Evolutionary conservation across 176 grass and related monocot genomes (phyloP).

Genomic region (Lolium multiflorum): DNA sequence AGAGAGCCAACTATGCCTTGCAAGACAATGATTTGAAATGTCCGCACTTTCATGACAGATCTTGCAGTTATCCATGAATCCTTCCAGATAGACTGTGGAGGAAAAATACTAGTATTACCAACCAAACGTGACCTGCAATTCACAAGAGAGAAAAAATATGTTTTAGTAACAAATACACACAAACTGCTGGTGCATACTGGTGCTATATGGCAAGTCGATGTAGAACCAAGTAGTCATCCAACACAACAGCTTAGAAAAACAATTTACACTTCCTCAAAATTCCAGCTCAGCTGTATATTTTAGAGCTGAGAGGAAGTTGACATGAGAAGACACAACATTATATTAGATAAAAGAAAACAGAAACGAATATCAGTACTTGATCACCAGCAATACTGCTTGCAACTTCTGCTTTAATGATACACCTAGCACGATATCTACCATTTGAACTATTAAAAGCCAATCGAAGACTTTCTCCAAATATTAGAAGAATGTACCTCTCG

Average conservation of each 20-base stretch:
- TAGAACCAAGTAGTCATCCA: not conserved
- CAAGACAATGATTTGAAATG: conserved; percentile 98
- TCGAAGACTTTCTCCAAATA: not conserved
- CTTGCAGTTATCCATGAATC: conserved; percentile 82
- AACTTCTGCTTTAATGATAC: conserved; percentile 7
- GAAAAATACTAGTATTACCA: conserved; percentile 39
- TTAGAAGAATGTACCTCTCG: conserved; percentile 60
- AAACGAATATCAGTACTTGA: not conserved
- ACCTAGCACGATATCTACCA: not conserved
- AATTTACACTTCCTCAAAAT: not conserved
- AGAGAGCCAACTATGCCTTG: conserved; percentile 98
- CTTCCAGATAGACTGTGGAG: conserved; percentile 66
- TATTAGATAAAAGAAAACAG: not conserved
- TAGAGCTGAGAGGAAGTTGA: not conserved
- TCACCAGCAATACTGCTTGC: not conserved
- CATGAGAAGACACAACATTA: not conserved
- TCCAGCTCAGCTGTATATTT: not conserved
- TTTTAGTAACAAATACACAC: not conserved
- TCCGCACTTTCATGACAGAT: conserved; percentile 88
- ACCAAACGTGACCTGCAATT: conserved; percentile 66
- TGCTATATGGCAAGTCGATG: not conserved
- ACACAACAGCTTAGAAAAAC: not conserved
- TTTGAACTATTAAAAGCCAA: not conserved
- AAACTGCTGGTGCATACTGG: not conserved
- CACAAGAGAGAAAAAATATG: not conserved